Base-by-base conservation (phyloP, 2,329 filamentous ascomycete species). In the Aotearoamyces nothofagi region DNA sequence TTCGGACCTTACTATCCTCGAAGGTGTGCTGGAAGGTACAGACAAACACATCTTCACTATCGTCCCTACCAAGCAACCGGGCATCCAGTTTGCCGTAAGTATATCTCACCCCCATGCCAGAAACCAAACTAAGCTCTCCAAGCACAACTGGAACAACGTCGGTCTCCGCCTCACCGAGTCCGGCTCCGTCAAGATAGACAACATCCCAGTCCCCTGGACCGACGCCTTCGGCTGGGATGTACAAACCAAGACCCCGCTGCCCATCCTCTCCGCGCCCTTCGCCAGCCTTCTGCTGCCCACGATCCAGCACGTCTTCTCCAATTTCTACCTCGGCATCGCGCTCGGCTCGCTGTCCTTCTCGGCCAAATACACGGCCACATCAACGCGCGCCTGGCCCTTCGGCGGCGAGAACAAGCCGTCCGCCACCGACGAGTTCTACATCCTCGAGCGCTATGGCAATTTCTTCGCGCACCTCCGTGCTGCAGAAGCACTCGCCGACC, bases 291-390 rank as follows among this genome's bases (percentile, higher is more conserved):
- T 77, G 5, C 55, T 77, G 0, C 71, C 71, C 0, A 68, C 65
- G 0, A 73, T 76, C 33, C 70, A 77, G 43, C 58, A 76, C 0
- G 64, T 73, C n/a, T 77, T 77, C 48, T 59, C 57, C 42, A 76
- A 76, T 45, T 70, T 77, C 42, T 75, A 77, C 43, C 52, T 76
- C 1, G 70, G 70, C 2, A 76, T 76, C 34, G 65, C 69, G 0
- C 56, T 61, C 24, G 70, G 72, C 1, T 63, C 69, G 0, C 52
- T 77, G 0, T 53, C 62, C 5, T 60, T 58, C 24, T 69, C 68
- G 1, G 48, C 60, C 0, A 57, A 58, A 15, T 78, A 76, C 36
- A 78, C 71, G 0, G 50, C 48, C 2, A 60, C 58, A 14, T 52
- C 51, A 13, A 78, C 73, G 0, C 59, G 72, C 1, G 54, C 72